Evolutionary conservation across 2,329 filamentous ascomycete species (phyloP).

Genomic region (Aaosphaeria arxii): DNA sequence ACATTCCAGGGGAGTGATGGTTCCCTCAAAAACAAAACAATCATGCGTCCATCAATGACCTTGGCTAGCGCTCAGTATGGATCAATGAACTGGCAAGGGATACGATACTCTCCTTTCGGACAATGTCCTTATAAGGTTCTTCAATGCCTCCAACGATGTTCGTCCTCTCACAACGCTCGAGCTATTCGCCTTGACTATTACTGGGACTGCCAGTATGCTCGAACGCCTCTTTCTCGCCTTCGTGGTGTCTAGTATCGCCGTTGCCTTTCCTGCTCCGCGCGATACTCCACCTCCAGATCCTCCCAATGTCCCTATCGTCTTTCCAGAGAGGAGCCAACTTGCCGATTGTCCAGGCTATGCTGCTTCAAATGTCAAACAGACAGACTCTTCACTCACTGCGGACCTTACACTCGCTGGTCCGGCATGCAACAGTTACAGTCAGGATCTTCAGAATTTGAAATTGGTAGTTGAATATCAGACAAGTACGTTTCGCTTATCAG

Average conservation of each 20-base stretch:
- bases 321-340: not conserved
- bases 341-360: conserved; percentile 63
- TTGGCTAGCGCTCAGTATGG: no score
- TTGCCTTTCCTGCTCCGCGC: not conserved
- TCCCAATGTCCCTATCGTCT: not conserved
- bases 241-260: not conserved
- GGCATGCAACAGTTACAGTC: conserved; percentile 60
- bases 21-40: no score
- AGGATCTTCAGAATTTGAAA: conserved; percentile 55
- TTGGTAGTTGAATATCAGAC: conserved; percentile 62
- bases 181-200: no score
- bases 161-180: no score
- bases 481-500: conserved; percentile 38
- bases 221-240: not conserved
- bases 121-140: no score
- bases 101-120: no score
- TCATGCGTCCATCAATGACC: no score
- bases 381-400: conserved; percentile 60
- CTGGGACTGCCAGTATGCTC: not conserved
- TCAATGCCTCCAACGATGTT: no score
- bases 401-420: conserved; percentile 66
- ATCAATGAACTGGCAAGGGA: no score
- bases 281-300: not conserved
- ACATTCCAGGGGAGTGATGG: no score
- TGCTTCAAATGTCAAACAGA: conserved; percentile 58